Base-by-base conservation (phyloP, 176 grass and related monocot genomes). In the Musa schizocarpa region DNA sequence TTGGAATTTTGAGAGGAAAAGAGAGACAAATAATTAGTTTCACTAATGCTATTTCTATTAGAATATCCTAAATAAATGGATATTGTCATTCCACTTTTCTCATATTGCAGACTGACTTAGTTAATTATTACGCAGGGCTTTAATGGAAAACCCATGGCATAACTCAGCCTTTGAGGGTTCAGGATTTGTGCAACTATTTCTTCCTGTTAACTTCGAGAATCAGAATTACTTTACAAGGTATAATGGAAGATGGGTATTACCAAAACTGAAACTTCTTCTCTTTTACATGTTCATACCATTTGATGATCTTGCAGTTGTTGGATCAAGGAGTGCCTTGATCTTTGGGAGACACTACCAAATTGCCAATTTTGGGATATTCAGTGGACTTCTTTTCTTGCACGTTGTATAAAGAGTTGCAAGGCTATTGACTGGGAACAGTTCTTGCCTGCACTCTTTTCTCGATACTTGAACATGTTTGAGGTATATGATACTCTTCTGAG, bases 91-190 rank as follows among this genome's bases (percentile, higher is more conserved):
- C 34, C 34, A 43, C 34, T 43, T 43, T 43, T 43, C 34, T 43
- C 4, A 3, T 43, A 43, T 43, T 43, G 34, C 34, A 5, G 34
- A 43, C 17, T 73, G 20, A 58, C n/a, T 68, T 68, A 65, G 1
- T 78, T 55, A 49, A 50, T 13, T 52, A 53, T 83, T 74, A 74
- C 75, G 72, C 83, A 90, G 93, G 74, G 68, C 66, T 19, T 96
- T 92, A 80, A 78, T 98, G 82, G 86, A 87, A 78, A 98, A 98
- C 83, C 94, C 90, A 84, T 98, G 94, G 94, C 94, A 98, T 85
- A 91, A 98, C 71, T 88, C 84, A 65, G 86, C 88, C 22, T 93
- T 98, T 86, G 94, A 98, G 88, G 94, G 94, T 77, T 83, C 89
- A 87, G 94, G 94, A 76, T 98, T 98, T 91, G 66, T 93, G 56